Conservation (phyloP, 208 protist species). For the Acanthamoeba sp. region DNA sequence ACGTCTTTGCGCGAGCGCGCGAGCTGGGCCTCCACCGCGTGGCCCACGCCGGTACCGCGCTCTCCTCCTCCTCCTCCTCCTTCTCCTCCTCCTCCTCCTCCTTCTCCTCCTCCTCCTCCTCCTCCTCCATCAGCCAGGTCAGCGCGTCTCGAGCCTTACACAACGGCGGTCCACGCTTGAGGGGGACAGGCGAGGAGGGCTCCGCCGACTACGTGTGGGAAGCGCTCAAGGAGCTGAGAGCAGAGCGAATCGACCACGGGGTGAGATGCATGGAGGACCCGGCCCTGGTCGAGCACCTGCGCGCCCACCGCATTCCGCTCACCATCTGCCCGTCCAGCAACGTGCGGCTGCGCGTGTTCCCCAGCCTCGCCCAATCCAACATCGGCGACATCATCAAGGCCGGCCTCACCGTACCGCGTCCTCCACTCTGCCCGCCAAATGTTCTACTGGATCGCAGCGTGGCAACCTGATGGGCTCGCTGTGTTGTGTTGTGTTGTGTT, state of each 20-base stretch:
- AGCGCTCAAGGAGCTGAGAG: neutral
- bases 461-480: too few species aligned
- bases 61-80: neutral
- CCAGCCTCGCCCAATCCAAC: neutral
- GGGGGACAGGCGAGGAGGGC: neutral
- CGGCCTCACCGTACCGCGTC: neutral
- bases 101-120: too few species aligned
- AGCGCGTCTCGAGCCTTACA: too few species aligned
- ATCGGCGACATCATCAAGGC: neutral
- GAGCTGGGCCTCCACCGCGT: constrained; percentile 12
- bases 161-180: too few species aligned
- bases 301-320: neutral
- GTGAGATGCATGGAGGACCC: neutral
- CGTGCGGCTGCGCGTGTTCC: neutral
- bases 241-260: neutral
- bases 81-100: neutral
- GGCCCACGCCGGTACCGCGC: neutral
- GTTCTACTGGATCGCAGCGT: too few species aligned
- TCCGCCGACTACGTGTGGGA: neutral
- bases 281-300: neutral
- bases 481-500: too few species aligned
- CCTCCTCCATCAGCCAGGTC: too few species aligned
- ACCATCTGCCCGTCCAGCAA: constrained; percentile 27
- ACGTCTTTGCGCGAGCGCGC: neutral
- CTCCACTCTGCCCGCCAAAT: neutral